These are phyloP conservation scores for Colletotrichum sansevieriae DNA, from an alignment of 2,329 filamentous ascomycete genomes.

Conservation along the genomic window DNA sequence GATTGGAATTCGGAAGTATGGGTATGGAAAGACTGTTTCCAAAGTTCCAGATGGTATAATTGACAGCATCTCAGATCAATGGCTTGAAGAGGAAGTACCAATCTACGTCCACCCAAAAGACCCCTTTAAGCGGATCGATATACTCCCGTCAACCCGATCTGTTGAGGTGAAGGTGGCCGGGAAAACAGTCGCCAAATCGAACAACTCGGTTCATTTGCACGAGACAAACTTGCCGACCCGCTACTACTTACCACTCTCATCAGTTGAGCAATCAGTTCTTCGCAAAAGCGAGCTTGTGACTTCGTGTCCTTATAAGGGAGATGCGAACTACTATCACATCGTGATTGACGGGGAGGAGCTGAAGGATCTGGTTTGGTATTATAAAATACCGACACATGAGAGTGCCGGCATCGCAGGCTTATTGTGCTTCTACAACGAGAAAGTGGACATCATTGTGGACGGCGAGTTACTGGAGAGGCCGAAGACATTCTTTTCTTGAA, in stretches of 20 bases:
- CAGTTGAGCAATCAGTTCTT: conserved; percentile 61
- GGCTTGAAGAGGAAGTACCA: conserved; percentile 68
- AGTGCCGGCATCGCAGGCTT: conserved; percentile 66
- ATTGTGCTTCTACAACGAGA: conserved; percentile 77
- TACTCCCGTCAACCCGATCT: conserved; percentile 66
- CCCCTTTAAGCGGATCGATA: conserved; percentile 74
- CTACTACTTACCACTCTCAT: conserved; percentile 69
- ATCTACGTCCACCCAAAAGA: conserved; percentile 76
- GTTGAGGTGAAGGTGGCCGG: conserved; percentile 65
- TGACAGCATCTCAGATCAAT: conserved; percentile 48
- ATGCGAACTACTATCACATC: conserved; percentile 72
- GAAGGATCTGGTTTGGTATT: conserved; percentile 73
- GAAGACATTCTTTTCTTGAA: conserved; percentile 44
- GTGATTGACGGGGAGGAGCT: conserved; percentile 58
- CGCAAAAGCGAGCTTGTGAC: conserved; percentile 65
- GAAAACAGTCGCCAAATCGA: conserved; percentile 59
- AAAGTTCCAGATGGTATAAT: too few relatives aligned
- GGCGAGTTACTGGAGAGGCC: conserved; percentile 56
- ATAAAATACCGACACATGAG: conserved; percentile 68
- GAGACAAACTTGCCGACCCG: conserved; percentile 72
- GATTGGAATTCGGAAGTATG: conserved; percentile 53
- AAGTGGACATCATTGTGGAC: conserved; percentile 72
- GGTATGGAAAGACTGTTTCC: conserved; percentile 42
- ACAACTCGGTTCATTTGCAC: conserved; percentile 65
- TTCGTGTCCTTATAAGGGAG: conserved; percentile 76